Evolutionary conservation across 768 basidiomycete species (phyloP), one percentile per base, ranked within the genome.

Genomic region (Mycena polygramma): DNA sequence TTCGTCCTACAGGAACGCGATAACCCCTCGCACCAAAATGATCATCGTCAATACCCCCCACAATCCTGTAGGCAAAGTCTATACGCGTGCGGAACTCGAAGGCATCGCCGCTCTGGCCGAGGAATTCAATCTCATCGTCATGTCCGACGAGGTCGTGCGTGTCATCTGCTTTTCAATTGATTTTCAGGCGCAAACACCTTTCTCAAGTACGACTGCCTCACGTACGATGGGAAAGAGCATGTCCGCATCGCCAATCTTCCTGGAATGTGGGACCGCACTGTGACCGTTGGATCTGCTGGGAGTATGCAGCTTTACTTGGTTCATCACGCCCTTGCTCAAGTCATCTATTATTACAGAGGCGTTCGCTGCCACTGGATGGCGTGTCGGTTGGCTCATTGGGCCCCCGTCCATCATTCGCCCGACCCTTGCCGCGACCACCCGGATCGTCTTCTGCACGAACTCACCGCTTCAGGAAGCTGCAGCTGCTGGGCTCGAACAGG

Each of bases 1-100:
- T 63, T 48, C 19, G 9, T 46, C 20, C 41, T 49, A 4, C 68
- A 93, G 95, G 65, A 88, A 87, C 26, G 91, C 98, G 14, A 87
- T 98, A 77, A 96, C 96, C 7, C 88, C 94, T 14, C 91, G 92
- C 59, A 92, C 96, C 9, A 99, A 99, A 81, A 94, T 96, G 81
- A 95, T 99, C 72, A 94, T 98, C 73, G 85, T 98, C 74, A 98
- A 98, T 81, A 98, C 97, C 2, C 96, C 97, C 8, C 97, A 98
- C 81, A 99, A 99, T 80, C 98, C 98, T 26, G 89, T 98, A n/a
- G 98, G 98, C 57, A 99, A 99, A 81, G 95, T 98, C 43, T 99
- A 98, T 79, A 93, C 91, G 8, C 87, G 87, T 66, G 77, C 86
- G 57, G 98, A 99, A 79, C 87, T 99, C 3, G 90, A 94, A 72